Evolutionary conservation across 352 stramenopile species (phyloP).

Genomic region (Thalassiosira hispida): DNA sequence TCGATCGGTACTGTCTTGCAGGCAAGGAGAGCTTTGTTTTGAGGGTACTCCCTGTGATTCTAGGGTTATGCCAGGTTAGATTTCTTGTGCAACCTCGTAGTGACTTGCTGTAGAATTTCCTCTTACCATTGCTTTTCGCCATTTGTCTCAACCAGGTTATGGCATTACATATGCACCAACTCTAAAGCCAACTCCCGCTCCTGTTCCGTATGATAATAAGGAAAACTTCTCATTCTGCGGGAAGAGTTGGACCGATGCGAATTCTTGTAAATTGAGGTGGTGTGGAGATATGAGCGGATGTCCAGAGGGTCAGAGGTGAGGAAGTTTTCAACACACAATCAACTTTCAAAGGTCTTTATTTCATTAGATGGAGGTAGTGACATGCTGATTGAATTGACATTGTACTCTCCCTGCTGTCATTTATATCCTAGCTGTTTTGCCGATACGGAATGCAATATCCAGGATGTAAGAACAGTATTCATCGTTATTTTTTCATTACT

Average conservation of each 20-base stretch:
- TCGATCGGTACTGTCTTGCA: slow-evolving; percentile 11
- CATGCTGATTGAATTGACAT: neutral
- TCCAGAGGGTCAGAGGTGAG: slow-evolving; percentile 1
- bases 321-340: no score
- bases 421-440: slow-evolving; percentile 1
- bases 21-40: slow-evolving; percentile 11
- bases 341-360: no score
- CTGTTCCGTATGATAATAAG: slow-evolving; percentile 3
- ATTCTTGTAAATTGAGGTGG: neutral
- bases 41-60: slow-evolving; percentile 13
- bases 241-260: slow-evolving; percentile 14
- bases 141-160: no score
- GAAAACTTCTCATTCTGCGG: slow-evolving; percentile 35
- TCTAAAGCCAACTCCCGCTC: neutral
- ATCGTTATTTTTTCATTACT: neutral
- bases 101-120: no score
- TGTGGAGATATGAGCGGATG: neutral
- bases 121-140: no score
- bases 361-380: no score
- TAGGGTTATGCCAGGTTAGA: neutral
- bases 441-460: slow-evolving; percentile 2
- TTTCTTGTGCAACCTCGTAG: no score
- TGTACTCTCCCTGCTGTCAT: neutral
- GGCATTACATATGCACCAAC: slow-evolving; percentile 1
- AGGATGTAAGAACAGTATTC: neutral